A percentile compares a stretch with the other conserved stretches of the same genome.
Conservation (phyloP, 1,284 basidiomycete species). For the Sanguinoderma infundibulare region DNA sequence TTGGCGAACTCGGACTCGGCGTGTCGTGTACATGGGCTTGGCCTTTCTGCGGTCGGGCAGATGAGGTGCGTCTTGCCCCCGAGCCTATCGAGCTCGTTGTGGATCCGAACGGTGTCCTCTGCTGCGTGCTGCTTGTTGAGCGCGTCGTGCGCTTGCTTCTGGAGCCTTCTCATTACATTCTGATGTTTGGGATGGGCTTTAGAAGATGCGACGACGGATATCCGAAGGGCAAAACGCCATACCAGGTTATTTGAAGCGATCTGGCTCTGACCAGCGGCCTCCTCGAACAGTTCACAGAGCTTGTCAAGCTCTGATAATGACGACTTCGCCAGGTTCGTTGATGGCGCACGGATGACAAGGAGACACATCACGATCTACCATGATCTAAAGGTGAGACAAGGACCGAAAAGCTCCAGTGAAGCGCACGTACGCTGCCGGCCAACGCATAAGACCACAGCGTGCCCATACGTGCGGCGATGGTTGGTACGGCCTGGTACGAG, state of each 20-base stretch:
- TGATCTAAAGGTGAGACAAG: not conserved
- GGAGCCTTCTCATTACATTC: conserved; percentile 55
- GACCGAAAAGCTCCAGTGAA: not conserved
- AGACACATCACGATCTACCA: conserved; percentile 71
- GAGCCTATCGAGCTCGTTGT: conserved; percentile 62
- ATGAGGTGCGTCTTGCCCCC: conserved; percentile 58
- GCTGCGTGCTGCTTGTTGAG: conserved; percentile 40
- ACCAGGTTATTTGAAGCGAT: conserved; percentile 57
- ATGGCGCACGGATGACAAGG: conserved; percentile 60
- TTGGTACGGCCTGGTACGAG: conserved; percentile 45
- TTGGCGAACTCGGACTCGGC: too few species aligned
- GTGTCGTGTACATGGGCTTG: too few species aligned
- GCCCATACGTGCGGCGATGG: conserved; percentile 49
- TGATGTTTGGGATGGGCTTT: conserved; percentile 29
- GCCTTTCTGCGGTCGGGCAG: conserved; percentile 11
- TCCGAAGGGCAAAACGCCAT: conserved; percentile 22
- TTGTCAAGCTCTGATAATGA: conserved; percentile 62
- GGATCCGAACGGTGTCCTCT: conserved; percentile 35
- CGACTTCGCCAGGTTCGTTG: conserved; percentile 55
- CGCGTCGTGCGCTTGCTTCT: conserved; percentile 55
- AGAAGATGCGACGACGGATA: not conserved
- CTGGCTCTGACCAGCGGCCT: conserved; percentile 49
- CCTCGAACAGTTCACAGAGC: conserved; percentile 54
- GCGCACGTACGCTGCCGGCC: conserved; percentile 58
- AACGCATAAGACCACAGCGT: conserved; percentile 64